Evolutionary conservation across 2,329 filamentous ascomycete genomes (phyloP).

Genomic region (Aspergillus viridinutans): DNA sequence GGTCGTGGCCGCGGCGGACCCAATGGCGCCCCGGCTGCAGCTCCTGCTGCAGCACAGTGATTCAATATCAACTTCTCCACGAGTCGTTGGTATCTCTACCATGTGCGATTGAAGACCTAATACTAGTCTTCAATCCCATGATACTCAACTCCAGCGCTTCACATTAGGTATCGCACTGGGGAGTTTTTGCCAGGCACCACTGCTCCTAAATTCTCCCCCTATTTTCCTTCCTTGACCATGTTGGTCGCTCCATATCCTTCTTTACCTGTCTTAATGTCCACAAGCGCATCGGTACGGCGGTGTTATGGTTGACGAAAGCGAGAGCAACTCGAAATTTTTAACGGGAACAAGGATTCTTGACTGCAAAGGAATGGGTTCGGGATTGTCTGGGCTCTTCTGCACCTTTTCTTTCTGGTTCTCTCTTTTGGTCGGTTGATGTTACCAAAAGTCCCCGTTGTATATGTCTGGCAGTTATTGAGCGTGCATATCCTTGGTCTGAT

Average conservation of each 20-base stretch:
- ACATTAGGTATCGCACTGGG: background rate
- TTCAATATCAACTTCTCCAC: background rate
- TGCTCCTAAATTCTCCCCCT: slow-evolving; percentile 2
- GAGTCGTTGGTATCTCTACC: background rate
- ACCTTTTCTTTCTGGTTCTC: slow-evolving; percentile 6
- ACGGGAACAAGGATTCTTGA: slow-evolving; percentile 10
- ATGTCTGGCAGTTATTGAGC: slow-evolving; percentile 35
- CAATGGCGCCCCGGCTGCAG: slow-evolving; percentile 21
- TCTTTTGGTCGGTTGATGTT: slow-evolving; percentile 12
- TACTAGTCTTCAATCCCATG: background rate
- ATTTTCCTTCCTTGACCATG: slow-evolving; percentile 3
- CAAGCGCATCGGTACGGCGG: slow-evolving; percentile 23
- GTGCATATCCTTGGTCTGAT: slow-evolving; percentile 28
- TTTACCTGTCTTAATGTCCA: slow-evolving; percentile 16
- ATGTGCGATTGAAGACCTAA: background rate
- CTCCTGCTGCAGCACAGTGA: slow-evolving; percentile 16
- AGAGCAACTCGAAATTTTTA: slow-evolving; percentile 26
- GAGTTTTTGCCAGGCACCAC: background rate
- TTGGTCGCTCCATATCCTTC: slow-evolving; percentile 3
- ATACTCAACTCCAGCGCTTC: background rate
- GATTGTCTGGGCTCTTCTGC: background rate
- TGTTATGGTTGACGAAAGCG: slow-evolving; percentile 36
- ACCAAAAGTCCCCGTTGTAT: slow-evolving; percentile 27
- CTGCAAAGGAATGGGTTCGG: background rate
- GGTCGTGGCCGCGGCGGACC: slow-evolving; percentile 27